Conservation (phyloP, 2,329 filamentous ascomycete species). For the Trichophyton simii region DNA sequence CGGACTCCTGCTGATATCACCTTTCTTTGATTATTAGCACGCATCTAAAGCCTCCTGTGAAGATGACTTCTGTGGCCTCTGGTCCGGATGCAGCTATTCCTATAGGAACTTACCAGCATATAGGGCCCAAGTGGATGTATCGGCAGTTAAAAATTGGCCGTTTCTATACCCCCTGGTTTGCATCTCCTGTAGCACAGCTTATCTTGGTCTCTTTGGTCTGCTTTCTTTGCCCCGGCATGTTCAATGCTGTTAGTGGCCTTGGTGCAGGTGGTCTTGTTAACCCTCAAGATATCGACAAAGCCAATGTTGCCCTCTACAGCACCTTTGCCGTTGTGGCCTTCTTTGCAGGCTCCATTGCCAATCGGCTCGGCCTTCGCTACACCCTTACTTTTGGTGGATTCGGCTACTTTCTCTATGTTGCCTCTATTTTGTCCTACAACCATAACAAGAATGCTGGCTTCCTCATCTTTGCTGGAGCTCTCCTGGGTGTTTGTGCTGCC, state of each 20-base stretch:
- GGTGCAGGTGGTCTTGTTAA: slow-evolving; percentile 52
- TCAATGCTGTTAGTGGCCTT: slow-evolving; percentile 53
- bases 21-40: background rate
- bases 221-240: slow-evolving; percentile 62
- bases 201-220: slow-evolving; percentile 58
- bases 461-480: slow-evolving; percentile 37
- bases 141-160: slow-evolving; percentile 45
- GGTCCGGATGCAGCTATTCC: background rate
- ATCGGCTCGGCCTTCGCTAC: slow-evolving; percentile 32
- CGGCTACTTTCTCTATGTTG: slow-evolving; percentile 39
- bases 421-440: slow-evolving; percentile 40
- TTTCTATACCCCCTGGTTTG: slow-evolving; percentile 52
- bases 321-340: slow-evolving; percentile 56
- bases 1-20: background rate
- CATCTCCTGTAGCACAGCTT: slow-evolving; percentile 60
- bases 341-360: slow-evolving; percentile 44
- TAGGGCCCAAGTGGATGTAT: slow-evolving; percentile 50
- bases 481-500: slow-evolving; percentile 39
- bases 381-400: slow-evolving; percentile 36
- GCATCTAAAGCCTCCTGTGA: background rate
- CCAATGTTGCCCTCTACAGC: slow-evolving; percentile 59
- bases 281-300: slow-evolving; percentile 48
- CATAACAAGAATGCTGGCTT: slow-evolving; percentile 38
- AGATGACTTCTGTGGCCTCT: background rate
- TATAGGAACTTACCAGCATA: background rate